A percentile compares a stretch with the other conserved stretches of the same genome.
Evolutionary conservation across 2,329 filamentous ascomycete species (phyloP).

Genomic region (Colletotrichum aenigma): DNA sequence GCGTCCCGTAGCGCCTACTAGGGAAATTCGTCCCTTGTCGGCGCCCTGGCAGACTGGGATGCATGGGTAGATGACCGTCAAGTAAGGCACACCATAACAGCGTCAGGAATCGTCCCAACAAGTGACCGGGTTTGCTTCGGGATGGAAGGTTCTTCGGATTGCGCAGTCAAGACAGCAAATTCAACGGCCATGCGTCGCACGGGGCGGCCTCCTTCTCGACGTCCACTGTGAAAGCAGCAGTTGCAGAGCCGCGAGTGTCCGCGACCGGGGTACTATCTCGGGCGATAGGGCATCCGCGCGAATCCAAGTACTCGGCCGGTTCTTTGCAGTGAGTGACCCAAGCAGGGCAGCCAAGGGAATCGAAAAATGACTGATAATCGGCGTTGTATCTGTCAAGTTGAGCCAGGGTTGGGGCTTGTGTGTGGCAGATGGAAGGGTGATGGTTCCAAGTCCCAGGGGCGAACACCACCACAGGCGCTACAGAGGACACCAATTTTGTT

Average conservation of each 20-base stretch:
- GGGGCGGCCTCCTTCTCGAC: neutral
- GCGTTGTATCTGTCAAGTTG: neutral
- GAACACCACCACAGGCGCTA: slow-evolving; percentile 3
- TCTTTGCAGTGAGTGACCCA: neutral
- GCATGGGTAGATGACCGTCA: neutral
- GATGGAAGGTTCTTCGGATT: neutral
- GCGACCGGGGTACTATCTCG: neutral
- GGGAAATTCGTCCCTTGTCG: slow-evolving; percentile 5
- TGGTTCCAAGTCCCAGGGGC: slow-evolving; percentile 7
- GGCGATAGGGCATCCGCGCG: neutral
- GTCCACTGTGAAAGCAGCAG: neutral
- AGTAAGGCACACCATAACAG: neutral
- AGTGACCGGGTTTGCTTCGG: slow-evolving; percentile 8
- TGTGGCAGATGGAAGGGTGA: neutral
- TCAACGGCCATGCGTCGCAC: neutral
- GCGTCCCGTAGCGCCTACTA: neutral
- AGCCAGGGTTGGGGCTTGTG: neutral
- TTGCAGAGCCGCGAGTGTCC: neutral
- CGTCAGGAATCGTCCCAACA: slow-evolving; percentile 15
- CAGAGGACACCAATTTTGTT: slow-evolving; percentile 12
- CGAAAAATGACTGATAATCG: neutral
- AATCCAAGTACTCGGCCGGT: slow-evolving; percentile 8
- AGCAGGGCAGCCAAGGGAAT: neutral
- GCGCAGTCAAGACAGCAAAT: neutral
- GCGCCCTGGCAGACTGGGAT: slow-evolving; percentile 7